These are phyloP conservation scores for Sugiyamaella boreocaroliniensis DNA, from an alignment of 805 yeast genomes.

Conservation along the genomic window DNA sequence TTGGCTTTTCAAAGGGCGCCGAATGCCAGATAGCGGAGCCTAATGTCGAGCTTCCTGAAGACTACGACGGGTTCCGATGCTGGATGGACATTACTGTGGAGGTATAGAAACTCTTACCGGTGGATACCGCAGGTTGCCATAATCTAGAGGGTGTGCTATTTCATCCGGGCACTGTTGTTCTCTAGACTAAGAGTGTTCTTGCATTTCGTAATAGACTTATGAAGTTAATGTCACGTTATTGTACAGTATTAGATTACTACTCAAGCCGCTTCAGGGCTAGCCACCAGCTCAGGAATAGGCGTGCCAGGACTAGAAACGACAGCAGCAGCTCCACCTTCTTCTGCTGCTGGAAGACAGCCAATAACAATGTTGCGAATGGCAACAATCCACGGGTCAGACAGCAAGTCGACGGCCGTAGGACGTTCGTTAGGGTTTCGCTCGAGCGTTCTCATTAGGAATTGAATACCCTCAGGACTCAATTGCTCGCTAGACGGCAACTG, in stretches of 20 bases:
- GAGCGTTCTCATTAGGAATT: conserved; percentile 67
- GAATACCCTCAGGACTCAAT: conserved; percentile 63
- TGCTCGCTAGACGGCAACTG: conserved; percentile 75
- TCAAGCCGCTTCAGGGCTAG: too few species aligned
- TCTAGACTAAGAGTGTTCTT: too few species aligned
- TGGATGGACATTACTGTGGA: not conserved
- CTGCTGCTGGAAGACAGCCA: conserved; percentile 5
- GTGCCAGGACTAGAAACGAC: not conserved
- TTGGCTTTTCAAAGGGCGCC: conserved; percentile 7
- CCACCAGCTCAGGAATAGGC: not conserved
- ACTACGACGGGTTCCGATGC: not conserved
- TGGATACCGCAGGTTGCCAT: not conserved
- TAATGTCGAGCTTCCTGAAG: not conserved
- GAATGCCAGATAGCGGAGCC: not conserved
- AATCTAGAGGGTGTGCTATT: too few species aligned
- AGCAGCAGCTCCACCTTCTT: not conserved
- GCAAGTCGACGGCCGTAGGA: conserved; percentile 74
- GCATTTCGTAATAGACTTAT: too few species aligned
- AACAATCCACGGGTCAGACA: conserved; percentile 80
- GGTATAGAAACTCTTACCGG: not conserved
- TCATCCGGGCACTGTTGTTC: too few species aligned
- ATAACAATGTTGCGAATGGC: conserved; percentile 14
- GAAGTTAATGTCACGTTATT: too few species aligned
- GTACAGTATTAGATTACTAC: too few species aligned
- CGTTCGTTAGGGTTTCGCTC: conserved; percentile 77